These are phyloP conservation scores for Mesotaenium endlicherianum DNA, from an alignment of 139 green algal species.

Conservation along the genomic window DNA sequence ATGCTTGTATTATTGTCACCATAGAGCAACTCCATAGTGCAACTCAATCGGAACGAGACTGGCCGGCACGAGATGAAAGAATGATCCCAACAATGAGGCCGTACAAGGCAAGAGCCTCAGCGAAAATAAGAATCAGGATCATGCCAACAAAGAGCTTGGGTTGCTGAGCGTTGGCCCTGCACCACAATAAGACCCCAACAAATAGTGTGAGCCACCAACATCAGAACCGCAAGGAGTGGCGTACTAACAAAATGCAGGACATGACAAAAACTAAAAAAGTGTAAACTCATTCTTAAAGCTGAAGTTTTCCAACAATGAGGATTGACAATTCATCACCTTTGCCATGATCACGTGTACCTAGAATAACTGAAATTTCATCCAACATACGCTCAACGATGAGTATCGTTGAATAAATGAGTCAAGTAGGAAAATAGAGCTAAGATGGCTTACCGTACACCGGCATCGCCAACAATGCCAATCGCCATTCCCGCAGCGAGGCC, in stretches of 20 bases:
- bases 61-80: slow-evolving; percentile 69
- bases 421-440: background rate
- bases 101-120: slow-evolving; percentile 96
- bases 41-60: too few relatives aligned
- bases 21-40: too few relatives aligned
- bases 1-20: too few relatives aligned
- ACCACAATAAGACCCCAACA: background rate
- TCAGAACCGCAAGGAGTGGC: slow-evolving; percentile 51
- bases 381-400: background rate
- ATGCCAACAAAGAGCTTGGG: slow-evolving; percentile 99
- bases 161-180: slow-evolving; percentile 95
- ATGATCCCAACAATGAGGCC: slow-evolving; percentile 98
- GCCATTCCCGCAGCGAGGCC: slow-evolving; percentile 95
- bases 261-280: too few relatives aligned
- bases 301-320: too few relatives aligned
- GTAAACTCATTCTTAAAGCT: too few relatives aligned
- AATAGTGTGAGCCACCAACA: background rate
- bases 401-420: background rate
- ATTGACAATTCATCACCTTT: too few relatives aligned
- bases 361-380: background rate
- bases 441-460: slow-evolving; percentile 76
- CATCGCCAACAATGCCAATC: slow-evolving; percentile 98
- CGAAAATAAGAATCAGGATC: slow-evolving; percentile 99
- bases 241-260: background rate
- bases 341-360: too few relatives aligned